Base-by-base conservation (phyloP, 176 grass and related monocot genomes). In the Bonia amplexicaulis region DNA sequence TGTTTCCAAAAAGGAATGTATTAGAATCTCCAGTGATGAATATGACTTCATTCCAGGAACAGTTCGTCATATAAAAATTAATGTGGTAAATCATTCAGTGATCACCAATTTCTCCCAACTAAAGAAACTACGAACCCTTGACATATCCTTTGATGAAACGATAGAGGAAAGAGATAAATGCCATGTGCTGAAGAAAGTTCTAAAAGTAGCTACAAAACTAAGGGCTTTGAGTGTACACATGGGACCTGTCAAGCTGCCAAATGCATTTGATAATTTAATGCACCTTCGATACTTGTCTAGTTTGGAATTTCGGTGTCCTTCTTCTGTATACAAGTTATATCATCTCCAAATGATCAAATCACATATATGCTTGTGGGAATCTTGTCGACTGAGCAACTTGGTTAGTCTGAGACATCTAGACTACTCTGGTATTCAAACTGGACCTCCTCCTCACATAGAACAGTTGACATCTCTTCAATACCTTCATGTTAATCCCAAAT, bases 231-330 rank as follows among this genome's bases (percentile, higher is more conserved):
- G 2, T 11, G 16, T 90, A 71, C 7, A 12, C 0, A 6, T 1
- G 13, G 16, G 15, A 37, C 29, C 35, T 51, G 37, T 51, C 49
- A 86, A 90, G 44, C 55, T 82, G 54, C 71, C 78, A 6, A 71
- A 67, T 82, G 64, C 27, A 57, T 69, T 90, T 72, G 71, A 71
- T 66, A 80, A 67, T 9, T 55, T 78, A 70, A 78, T 47, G 66
- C 88, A 90, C 88, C 78, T 90, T 55, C 83, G 72, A 2, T 69
- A 90, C 69, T 51, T 90, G 66, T 65, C 26, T 47, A 58, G 71
- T 52, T 5, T 1, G 29, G 25, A 12, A 63, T 62, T 84, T 71
- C 47, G 73, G 87, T 84, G 59, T 79, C 75, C 78, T 35, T 42
- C 62, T 52, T 42, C 41, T 54, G 23, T 90, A 27, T 90, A 53